Conservation (phyloP, 2,329 filamentous ascomycete genomes). For the Fusarium oxysporum region DNA sequence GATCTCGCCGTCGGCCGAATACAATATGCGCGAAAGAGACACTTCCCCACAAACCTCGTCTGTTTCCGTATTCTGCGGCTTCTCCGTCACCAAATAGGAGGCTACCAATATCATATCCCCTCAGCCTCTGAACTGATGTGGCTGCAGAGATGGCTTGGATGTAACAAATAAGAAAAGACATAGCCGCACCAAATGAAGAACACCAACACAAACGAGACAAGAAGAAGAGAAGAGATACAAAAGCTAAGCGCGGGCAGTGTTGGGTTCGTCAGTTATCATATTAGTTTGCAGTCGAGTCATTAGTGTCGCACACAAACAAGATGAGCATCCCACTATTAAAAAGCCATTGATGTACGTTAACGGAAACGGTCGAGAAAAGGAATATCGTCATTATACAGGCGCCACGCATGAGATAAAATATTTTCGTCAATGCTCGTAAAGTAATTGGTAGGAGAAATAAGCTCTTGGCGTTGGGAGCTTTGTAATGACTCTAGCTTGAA, state of each 20-base stretch:
- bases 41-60: conserved; percentile 9
- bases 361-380: neutral
- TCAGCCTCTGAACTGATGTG: too few relatives aligned
- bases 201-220: neutral
- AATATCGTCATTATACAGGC: conserved; percentile 1
- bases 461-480: neutral
- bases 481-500: neutral
- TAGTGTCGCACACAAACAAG: neutral
- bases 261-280: conserved; percentile 9
- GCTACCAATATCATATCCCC: neutral
- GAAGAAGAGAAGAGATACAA: neutral
- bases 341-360: neutral
- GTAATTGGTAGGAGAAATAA: neutral
- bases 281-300: neutral
- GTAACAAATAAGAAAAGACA: too few relatives aligned
- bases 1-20: conserved; percentile 14
- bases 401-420: neutral
- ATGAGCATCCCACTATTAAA: neutral
- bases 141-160: too few relatives aligned
- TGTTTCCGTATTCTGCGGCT: neutral
- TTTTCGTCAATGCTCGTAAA: neutral
- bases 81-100: neutral
- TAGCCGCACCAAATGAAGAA: neutral
- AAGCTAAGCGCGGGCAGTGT: neutral
- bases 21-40: conserved; percentile 4